phyloP scores from a whole-genome alignment of 31 red algal genomes.

The Asparagopsis taxiformis region DNA sequence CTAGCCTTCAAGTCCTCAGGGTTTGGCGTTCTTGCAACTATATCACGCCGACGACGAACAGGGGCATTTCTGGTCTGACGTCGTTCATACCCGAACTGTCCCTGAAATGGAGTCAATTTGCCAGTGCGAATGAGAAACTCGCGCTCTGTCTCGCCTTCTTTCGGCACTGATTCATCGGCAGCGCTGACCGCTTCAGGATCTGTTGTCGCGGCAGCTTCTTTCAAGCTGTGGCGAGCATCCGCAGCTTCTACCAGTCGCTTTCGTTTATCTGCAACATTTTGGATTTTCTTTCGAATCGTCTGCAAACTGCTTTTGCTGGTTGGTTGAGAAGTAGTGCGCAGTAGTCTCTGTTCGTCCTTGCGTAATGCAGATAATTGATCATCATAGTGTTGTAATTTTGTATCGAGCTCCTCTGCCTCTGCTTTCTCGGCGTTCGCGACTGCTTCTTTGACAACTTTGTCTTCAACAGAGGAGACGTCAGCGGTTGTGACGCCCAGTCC shows the following conservation, averaged over 20 bases:
- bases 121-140: conserved; percentile 77
- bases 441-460: conserved; percentile 28
- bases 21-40: background rate
- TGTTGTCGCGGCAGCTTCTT: conserved; percentile 7
- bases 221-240: conserved; percentile 46
- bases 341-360: conserved; percentile 19
- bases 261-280: conserved; percentile 17
- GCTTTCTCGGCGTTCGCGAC: conserved; percentile 29
- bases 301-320: conserved; percentile 17
- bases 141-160: conserved; percentile 44
- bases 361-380: conserved; percentile 16
- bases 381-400: conserved; percentile 11
- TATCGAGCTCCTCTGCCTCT: conserved; percentile 36
- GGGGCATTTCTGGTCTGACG: background rate
- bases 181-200: background rate
- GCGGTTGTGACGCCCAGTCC: conserved; percentile 39
- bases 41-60: background rate
- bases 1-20: background rate
- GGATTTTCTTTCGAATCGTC: conserved; percentile 31
- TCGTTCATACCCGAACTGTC: conserved; percentile 16
- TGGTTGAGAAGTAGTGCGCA: background rate
- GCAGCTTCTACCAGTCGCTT: conserved; percentile 30
- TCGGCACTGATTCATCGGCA: conserved; percentile 14
- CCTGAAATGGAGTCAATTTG: conserved; percentile 70
- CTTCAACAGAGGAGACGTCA: conserved; percentile 39